Evolutionary conservation across 768 basidiomycete species (phyloP), one percentile per base, ranked within the genome.

Genomic region (Lactifluus volemus): DNA sequence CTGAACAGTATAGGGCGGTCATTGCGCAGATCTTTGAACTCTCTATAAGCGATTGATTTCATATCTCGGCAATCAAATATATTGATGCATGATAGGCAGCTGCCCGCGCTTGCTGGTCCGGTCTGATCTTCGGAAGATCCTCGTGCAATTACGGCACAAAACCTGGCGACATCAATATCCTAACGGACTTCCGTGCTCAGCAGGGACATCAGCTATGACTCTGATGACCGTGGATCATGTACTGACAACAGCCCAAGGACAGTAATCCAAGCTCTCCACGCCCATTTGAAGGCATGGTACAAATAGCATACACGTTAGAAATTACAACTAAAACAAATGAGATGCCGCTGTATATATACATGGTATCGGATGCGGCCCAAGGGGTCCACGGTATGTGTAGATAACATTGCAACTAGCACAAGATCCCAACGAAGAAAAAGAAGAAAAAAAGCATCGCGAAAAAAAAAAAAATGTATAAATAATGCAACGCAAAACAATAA

Each of bases 371-470:
- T 61, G 55, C 58, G 41, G 48, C 58, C 61, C 49, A 60, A 63
- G 10, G 58, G 53, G 61, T 63, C 61, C 61, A 52, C 62, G 32
- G 64, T 65, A 65, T 63, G 63, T 58, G 63, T 58, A 53, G 44
- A 61, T 32, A 55, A 62, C 57, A 38, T 38, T 54, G 52, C 60
- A 55, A 44, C 49, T 51, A 59, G 3, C 55, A 44, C 59, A 54
- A 63, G 49, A 63, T 52, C 52, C 60, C 60, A 45, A 36, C 25
- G 14, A 21, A 21, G 49, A 21, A 50, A 19, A 39, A 25, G 25
- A 45, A 42, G 36, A 44, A 34, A 49, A 48, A 39, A 49, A 56
- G 21, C 38, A 12, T 19, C 5, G 8, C 49, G 7, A 19, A 25
- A 15, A 19, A 25, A 45, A 54, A 17, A 10, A 9, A 12, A 34